Percentiles rank a stretch among this genome's conserved stretches.
These are phyloP conservation scores for Lomentospora prolificans DNA, from an alignment of 2,329 filamentous ascomycete species.

Conservation along the genomic window DNA sequence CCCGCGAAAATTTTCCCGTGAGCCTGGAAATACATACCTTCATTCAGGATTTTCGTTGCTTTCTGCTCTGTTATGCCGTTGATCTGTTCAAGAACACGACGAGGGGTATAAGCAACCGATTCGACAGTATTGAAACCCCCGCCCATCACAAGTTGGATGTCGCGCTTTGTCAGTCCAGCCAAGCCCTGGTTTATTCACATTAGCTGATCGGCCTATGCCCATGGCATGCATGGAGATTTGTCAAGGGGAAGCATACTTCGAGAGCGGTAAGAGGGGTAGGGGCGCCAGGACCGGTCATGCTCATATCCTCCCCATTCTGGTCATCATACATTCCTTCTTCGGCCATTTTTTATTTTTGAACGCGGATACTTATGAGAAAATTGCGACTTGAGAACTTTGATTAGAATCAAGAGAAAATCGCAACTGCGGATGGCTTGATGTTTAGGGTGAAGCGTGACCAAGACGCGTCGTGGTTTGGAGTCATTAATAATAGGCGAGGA, in stretches of 20 bases:
- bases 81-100: conserved; percentile 78
- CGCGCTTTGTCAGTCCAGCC: conserved; percentile 81
- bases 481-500: conserved; percentile 12
- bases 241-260: conserved; percentile 50
- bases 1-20: background rate
- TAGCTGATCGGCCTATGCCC: background rate
- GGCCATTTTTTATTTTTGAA: conserved; percentile 25
- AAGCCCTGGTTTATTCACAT: conserved; percentile 75
- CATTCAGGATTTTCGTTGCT: conserved; percentile 78
- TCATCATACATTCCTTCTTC: conserved; percentile 55
- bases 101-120: conserved; percentile 84
- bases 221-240: no score
- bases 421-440: conserved; percentile 11
- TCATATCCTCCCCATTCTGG: conserved; percentile 52
- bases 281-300: conserved; percentile 76
- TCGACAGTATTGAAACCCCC: conserved; percentile 94
- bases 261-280: conserved; percentile 79
- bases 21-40: conserved; percentile 54
- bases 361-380: background rate
- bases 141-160: conserved; percentile 87
- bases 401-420: background rate
- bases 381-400: no score
- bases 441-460: conserved; percentile 17
- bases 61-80: conserved; percentile 98
- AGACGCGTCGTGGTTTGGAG: conserved; percentile 25